Conservation (phyloP, 2,329 filamentous ascomycete genomes). For the Penicillium sp. region DNA sequence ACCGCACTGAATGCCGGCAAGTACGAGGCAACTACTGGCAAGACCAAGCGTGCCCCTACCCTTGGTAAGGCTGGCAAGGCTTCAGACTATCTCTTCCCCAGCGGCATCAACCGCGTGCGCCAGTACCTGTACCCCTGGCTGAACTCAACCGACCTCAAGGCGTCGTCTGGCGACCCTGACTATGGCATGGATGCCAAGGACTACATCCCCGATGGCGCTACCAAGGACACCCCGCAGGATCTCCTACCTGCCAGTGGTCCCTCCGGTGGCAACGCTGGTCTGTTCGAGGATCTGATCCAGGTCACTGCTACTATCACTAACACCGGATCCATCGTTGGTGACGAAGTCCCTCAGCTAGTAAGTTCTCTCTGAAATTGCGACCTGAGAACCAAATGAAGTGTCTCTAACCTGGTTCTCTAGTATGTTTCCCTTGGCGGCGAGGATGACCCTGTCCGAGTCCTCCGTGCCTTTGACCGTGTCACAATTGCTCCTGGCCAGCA, state of each 20-base stretch:
- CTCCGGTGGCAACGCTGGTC: slow-evolving; percentile 60
- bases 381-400: too few relatives aligned
- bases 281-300: slow-evolving; percentile 54
- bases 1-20: slow-evolving; percentile 44
- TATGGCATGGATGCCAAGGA: slow-evolving; percentile 55
- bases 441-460: slow-evolving; percentile 64
- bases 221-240: slow-evolving; percentile 57
- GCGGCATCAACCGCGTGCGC: slow-evolving; percentile 51
- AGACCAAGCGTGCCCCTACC: slow-evolving; percentile 55
- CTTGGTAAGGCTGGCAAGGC: slow-evolving; percentile 53
- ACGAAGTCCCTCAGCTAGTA: slow-evolving; percentile 57
- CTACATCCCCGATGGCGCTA: slow-evolving; percentile 54
- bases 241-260: slow-evolving; percentile 59
- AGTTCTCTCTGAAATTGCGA: slow-evolving; percentile 12
- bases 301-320: slow-evolving; percentile 55
- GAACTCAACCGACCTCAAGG: slow-evolving; percentile 58
- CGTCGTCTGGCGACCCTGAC: slow-evolving; percentile 54
- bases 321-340: slow-evolving; percentile 50
- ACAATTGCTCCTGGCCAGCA: slow-evolving; percentile 69
- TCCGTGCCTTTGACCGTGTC: slow-evolving; percentile 81
- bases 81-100: slow-evolving; percentile 58
- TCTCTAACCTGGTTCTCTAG: slow-evolving; percentile 19
- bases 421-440: slow-evolving; percentile 81
- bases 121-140: slow-evolving; percentile 67
- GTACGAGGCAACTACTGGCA: slow-evolving; percentile 56